Base-by-base conservation (phyloP, 345 rosid genomes). In the Melastoma malabathricum region DNA sequence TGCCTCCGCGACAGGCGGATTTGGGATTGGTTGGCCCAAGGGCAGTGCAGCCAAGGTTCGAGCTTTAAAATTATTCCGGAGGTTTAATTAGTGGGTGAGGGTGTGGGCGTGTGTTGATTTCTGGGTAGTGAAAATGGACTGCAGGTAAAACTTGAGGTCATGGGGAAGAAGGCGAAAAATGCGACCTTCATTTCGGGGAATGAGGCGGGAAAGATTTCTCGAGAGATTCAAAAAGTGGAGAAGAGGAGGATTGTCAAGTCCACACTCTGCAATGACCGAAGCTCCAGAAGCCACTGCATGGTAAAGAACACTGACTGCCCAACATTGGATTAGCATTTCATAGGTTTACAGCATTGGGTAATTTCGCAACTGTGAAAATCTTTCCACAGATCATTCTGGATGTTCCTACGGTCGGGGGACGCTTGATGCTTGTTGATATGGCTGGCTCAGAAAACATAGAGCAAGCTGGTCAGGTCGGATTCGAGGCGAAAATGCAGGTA, bases 401-500 rank as follows among this genome's bases (percentile, higher is more conserved):
- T 75, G 98, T 87, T 19, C 98, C 98, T 15, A 82, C 96, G 0
- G 95, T 90, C 48, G 98, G 98, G 29, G 98, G 98, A 64, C 72
- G 87, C 54, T 68, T 90, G 54, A 87, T 90, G 98, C 96, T 90
- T 47, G 98, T 90, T 18, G 98, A 90, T 55, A 90, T 90, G 98
- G 98, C 98, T 47, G 98, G 98, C 57, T 90, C 98, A 12, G 98
- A 90, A 52, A 90, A 90, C 62, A 87, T 90, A 25, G 98, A 90
- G 59, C 96, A 84, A 70, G 98, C 98, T 27, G 98, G 98, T 1
- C 98, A 90, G 64, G 69, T 54, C 31, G 92, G 89, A 47, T 80
- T 79, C 67, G 98, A 90, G 68, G 96, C 98, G 18, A 90, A 90
- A 70, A 82, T 90, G 96, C 98, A 90, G 84, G 98, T 87, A 65